Percentiles rank a stretch among this genome's conserved stretches.
These are phyloP conservation scores for Nicotiana rustica DNA, from an alignment of 305 asterid genomes.

Conservation along the genomic window DNA sequence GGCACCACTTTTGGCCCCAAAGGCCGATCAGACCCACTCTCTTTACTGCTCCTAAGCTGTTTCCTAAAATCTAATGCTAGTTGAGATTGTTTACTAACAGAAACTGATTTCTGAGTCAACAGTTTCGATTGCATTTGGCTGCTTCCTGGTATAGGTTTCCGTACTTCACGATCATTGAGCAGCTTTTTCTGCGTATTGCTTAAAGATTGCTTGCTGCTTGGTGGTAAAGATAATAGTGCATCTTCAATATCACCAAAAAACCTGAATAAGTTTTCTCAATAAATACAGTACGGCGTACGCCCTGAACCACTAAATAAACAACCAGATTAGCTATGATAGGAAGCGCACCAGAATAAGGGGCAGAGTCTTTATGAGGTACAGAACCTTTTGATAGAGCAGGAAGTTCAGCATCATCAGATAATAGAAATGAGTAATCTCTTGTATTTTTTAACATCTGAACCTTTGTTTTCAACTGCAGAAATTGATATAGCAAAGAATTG, in stretches of 20 bases:
- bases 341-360: constrained; percentile 66
- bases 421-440: constrained; percentile 87
- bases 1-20: constrained; percentile 53
- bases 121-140: constrained; percentile 53
- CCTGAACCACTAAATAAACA: constrained; percentile 32
- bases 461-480: constrained; percentile 58
- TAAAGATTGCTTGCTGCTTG: constrained; percentile 48
- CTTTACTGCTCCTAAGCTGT: constrained; percentile 57
- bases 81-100: constrained; percentile 43
- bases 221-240: constrained; percentile 48
- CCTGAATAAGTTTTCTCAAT: constrained; percentile 64
- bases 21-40: constrained; percentile 82
- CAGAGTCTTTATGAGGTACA: constrained; percentile 52
- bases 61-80: constrained; percentile 51
- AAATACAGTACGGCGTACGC: constrained; percentile 46
- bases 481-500: background rate
- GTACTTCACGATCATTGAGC: constrained; percentile 49
- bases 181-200: constrained; percentile 52
- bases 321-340: constrained; percentile 43
- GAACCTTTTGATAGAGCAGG: constrained; percentile 60
- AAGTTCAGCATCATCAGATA: constrained; percentile 80
- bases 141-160: constrained; percentile 39
- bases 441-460: constrained; percentile 74
- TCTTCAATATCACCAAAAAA: constrained; percentile 76
- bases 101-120: constrained; percentile 47